phyloP scores from a whole-genome alignment of 352 stramenopile genomes.

The Paralagenidium karlingii region DNA sequence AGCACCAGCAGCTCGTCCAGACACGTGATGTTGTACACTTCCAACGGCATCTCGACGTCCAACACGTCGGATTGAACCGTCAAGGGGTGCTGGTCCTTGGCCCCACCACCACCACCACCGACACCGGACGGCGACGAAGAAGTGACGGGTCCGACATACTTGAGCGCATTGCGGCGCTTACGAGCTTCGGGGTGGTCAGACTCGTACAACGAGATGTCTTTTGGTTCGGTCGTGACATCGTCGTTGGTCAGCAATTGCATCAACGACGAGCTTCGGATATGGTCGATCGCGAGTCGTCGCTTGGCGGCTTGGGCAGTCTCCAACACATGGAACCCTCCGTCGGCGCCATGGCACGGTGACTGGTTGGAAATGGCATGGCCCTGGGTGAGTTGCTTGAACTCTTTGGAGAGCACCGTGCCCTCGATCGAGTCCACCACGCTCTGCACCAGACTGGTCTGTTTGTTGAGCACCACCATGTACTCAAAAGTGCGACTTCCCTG shows the following conservation, averaged over 20 bases:
- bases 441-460: slow-evolving; percentile 23
- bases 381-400: slow-evolving; percentile 40
- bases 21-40: slow-evolving; percentile 31
- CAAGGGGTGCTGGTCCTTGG: too few species aligned
- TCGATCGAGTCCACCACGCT: slow-evolving; percentile 19
- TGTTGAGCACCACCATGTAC: slow-evolving; percentile 36
- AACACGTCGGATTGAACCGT: too few species aligned
- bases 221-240: neutral
- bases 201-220: neutral
- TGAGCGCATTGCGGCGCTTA: too few species aligned
- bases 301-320: neutral
- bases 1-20: slow-evolving; percentile 46
- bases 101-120: too few species aligned
- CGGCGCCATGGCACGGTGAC: slow-evolving; percentile 17
- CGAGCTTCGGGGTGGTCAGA: too few species aligned
- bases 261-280: neutral
- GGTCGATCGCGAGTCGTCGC: neutral
- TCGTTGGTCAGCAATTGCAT: slow-evolving; percentile 4
- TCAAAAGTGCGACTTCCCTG: slow-evolving; percentile 18
- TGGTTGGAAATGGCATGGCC: slow-evolving; percentile 38
- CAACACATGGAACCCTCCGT: slow-evolving; percentile 20
- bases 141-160: too few species aligned
- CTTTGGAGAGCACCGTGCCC: slow-evolving; percentile 36
- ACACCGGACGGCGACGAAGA: too few species aligned
- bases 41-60: too few species aligned